Conservation (phyloP, 1,284 basidiomycete species). For the Puccinia sorghi region DNA sequence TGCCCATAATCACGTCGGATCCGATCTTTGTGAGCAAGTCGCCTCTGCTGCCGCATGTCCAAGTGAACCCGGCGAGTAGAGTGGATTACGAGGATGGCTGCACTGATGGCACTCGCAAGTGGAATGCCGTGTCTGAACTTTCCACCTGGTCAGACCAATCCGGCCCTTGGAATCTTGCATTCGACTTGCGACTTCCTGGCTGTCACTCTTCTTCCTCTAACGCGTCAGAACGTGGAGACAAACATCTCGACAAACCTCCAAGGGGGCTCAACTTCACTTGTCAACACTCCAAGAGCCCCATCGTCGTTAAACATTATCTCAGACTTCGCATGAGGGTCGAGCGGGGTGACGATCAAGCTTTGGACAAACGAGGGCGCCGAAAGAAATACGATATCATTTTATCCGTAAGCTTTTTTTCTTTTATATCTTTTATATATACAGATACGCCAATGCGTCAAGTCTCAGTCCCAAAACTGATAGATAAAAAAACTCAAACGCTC, state of each 20-base stretch:
- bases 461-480: too few relatives aligned
- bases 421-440: background rate
- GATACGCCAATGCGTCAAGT: too few relatives aligned
- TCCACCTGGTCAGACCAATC: constrained; percentile 14
- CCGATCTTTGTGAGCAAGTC: background rate
- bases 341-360: constrained; percentile 11
- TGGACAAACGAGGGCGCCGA: constrained; percentile 17
- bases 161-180: constrained; percentile 20
- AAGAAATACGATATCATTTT: constrained; percentile 25
- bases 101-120: background rate
- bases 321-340: constrained; percentile 25
- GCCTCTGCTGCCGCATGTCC: constrained; percentile 4
- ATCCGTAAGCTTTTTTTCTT: constrained; percentile 7
- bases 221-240: background rate
- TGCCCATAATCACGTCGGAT: constrained; percentile 12
- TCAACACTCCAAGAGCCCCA: constrained; percentile 19
- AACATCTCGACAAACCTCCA: background rate
- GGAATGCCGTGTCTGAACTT: background rate
- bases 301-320: constrained; percentile 23
- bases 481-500: background rate
- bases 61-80: background rate
- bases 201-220: constrained; percentile 3
- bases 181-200: constrained; percentile 12
- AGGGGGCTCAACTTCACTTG: constrained; percentile 15
- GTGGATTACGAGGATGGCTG: background rate